Evolutionary conservation across 306 rosid species (phyloP), one percentile per base, ranked within the genome.

Genomic region (Rosa rugosa): DNA sequence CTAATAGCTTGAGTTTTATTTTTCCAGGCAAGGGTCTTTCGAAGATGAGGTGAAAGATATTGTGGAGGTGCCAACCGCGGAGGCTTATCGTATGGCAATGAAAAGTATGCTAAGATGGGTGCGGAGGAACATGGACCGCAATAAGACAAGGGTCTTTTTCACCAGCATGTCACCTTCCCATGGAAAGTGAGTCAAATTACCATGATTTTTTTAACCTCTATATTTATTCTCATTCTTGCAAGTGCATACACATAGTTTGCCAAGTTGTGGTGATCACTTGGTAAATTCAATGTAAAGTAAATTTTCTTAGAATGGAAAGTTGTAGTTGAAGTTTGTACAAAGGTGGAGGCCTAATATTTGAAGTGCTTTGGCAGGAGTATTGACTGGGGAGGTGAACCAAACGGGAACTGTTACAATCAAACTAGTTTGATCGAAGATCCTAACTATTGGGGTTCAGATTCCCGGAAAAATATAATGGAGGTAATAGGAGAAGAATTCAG

Each of bases 121-220:
- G 72, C 80, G 81, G 78, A 82, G 83, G 75, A 96, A 96, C 60
- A 90, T 93, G 97, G 85, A 96, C 88, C 94, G 93, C 11, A 87
- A 89, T 79, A 93, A 84, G 79, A 87, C 98, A 4, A 90, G 98
- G 76, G 98, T 96, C 79, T 91, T 96, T 86, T 96, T 96, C 94
- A 87, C 99, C n/a, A 90, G 98, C 96, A 96, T 96, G 99, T 93
- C 99, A 45, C 99, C 99, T 76, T 80, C 98, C 77, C 99, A 96
- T 85, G 88, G 75, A 82, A 89, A 91, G 99, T 96, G 40, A 77
- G 86, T 77, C 46, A 34, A 27, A 22, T 40, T 49, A 13, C 69
- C 4, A 20, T 42, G 31, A 57, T 42, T 42, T 16, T 31, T 51
- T 59, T 46, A 22, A 3, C 8, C 66, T 49, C 8, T 60, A 9